Base-by-base conservation (phyloP, 139 green algal genomes). In the Zygnema circumcarinatum region DNA sequence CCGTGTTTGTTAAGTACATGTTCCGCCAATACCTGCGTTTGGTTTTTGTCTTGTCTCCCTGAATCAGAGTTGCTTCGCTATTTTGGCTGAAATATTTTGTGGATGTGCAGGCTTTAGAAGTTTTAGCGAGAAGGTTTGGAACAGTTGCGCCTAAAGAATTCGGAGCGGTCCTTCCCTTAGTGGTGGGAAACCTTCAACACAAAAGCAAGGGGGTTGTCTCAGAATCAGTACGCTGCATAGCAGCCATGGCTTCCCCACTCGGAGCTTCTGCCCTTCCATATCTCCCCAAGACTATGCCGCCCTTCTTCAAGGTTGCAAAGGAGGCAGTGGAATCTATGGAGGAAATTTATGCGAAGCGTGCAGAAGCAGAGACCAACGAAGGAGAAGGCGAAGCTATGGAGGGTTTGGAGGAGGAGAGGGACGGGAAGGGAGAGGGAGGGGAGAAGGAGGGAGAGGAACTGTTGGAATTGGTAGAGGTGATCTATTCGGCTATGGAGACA, bases 401-500 rank as follows among this genome's bases (percentile, higher is more conserved):
- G 41, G 76, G 22, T n/a, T 2, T 31, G 40, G 76, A 78, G 36
- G 76, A 84, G 76, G 76, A 84, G 35, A 76, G 2, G 33, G 76
- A 74, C 31, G 22, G 3, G 40, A 36, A 84, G 76, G 3, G 21
- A 36, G 36, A 31, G 76, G 76, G n/a, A 33, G 76, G 67, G 76
- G 38, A 84, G 76, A 67, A 35, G 38, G 76, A 84, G 76, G 16
- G 62, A 53, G 76, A 39, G n/a, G n/a, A n/a, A n/a, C n/a, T n/a
- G n/a, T n/a, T n/a, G n/a, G n/a, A n/a, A n/a, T n/a, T 87, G 83
- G 42, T 25, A 33, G 74, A 29, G 29, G 42, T 88, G 83, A 38
- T 88, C 35, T 39, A 76, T 39, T 35, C 2, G 11, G 84, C 84
- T 31, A 25, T 89, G 75, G 74, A 89, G 39, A 39, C 11, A 31